phyloP scores from a whole-genome alignment of 805 yeast species.

The Candida pseudoglaebosa region DNA sequence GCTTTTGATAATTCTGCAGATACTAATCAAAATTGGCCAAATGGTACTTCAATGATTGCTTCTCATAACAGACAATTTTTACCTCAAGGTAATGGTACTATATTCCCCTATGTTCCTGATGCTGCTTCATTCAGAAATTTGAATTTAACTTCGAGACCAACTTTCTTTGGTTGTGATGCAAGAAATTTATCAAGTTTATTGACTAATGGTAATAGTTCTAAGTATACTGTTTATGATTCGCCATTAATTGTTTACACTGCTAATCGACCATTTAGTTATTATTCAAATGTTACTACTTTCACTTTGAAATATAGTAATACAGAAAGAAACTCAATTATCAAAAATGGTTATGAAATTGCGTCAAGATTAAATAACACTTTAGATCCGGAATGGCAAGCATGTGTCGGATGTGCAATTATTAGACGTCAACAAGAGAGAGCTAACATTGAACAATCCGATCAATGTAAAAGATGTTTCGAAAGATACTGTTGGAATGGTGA shows the following conservation, averaged over 20 bases:
- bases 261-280: conserved; percentile 60
- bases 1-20: conserved; percentile 42
- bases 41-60: conserved; percentile 35
- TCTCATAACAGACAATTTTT: conserved; percentile 34
- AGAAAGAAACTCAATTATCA: conserved; percentile 56
- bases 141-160: conserved; percentile 64
- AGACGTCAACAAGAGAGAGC: conserved; percentile 72
- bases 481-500: conserved; percentile 73
- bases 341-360: conserved; percentile 72
- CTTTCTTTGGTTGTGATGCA: conserved; percentile 81
- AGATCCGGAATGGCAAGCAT: conserved; percentile 65
- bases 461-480: conserved; percentile 68
- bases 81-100: conserved; percentile 51
- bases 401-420: conserved; percentile 80
- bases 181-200: conserved; percentile 52
- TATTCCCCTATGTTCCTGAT: conserved; percentile 81
- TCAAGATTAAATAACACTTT: conserved; percentile 62
- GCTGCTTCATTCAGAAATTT: conserved; percentile 53
- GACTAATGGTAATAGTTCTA: conserved; percentile 19
- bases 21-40: conserved; percentile 37
- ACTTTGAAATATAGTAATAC: conserved; percentile 56
- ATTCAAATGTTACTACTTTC: conserved; percentile 70
- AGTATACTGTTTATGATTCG: conserved; percentile 20
- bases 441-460: conserved; percentile 54
- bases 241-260: conserved; percentile 77